Base-by-base conservation (phyloP, 805 yeast genomes). In the Gaillardinia entomophila region DNA sequence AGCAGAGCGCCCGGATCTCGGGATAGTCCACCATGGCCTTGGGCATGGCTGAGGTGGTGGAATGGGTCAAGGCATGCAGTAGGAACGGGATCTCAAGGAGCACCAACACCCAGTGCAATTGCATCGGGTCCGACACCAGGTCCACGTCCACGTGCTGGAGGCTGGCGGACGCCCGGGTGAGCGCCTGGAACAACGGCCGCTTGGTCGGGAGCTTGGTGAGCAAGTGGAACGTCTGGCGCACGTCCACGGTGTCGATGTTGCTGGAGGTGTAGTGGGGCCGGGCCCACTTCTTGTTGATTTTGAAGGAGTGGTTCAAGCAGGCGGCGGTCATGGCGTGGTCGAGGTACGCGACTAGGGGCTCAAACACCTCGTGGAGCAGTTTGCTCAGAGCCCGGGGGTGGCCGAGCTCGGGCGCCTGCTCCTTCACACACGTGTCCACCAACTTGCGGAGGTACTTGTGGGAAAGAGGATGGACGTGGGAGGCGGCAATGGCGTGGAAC, bases 61-160 rank as follows among this genome's bases (percentile, higher is more conserved):
- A 55, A 28, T 66, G 53, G 3, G 77, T 56, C 32, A 66, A 44
- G 7, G 80, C 70, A 15, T 66, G 59, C 5, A 69, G 57, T 6
- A 84, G 53, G 4, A 72, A 63, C 0, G 96, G 96, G 19, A 80
- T 74, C 37, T 83, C 89, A 32, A 82, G 54, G 10, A 85, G 56
- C 3, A 85, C 74, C 12, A 85, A 55, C 2, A 85, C 44, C 81
- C 86, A 83, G 27, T 62, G 51, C 18, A 78, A 51, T 14, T 73
- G 63, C 2, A 55, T 43, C 0, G 79, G 71, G 10, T 64, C 57
- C 6, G 64, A 39, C 1, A 48, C 49, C 4, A 66, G 60, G 1
- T 79, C 34, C 0, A 55, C 77, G 17, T 55, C 46, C 4, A 60
- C 42, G 24, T 77, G 65, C 36, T 71, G 75, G 15, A 86, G 54